phyloP scores from a whole-genome alignment of 345 rosid genomes.

The Cardiospermum halicacabum region DNA sequence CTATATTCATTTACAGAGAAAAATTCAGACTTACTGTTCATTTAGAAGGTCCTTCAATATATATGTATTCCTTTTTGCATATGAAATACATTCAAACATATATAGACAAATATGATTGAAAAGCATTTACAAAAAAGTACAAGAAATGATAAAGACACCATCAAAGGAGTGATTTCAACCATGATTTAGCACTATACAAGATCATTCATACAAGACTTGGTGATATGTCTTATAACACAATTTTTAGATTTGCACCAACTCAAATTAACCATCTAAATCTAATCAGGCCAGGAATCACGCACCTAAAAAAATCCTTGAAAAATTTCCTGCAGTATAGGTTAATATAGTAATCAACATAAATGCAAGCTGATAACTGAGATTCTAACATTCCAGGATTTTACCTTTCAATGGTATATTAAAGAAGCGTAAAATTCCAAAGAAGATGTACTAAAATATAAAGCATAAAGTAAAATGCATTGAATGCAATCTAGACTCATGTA shows the following conservation, averaged over 20 bases:
- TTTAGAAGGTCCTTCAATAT: not conserved
- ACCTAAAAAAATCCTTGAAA: not conserved
- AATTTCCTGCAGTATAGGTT: too few species aligned
- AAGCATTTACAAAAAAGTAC: not conserved
- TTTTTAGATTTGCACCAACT: too few species aligned
- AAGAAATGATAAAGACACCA: not conserved
- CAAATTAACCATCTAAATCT: too few species aligned
- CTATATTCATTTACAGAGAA: slow-evolving; percentile 28
- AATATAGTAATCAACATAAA: not conserved
- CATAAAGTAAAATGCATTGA: not conserved
- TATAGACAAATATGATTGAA: too few species aligned
- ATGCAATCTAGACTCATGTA: not conserved
- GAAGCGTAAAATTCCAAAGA: not conserved
- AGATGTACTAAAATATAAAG: not conserved
- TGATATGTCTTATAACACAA: not conserved
- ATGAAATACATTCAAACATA: not conserved
- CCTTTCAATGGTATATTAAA: not conserved
- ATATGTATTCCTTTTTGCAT: not conserved
- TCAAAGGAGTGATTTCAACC: not conserved
- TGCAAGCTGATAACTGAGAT: not conserved
- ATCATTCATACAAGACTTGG: not conserved
- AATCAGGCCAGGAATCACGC: not conserved
- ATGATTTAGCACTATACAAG: not conserved
- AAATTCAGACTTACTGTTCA: not conserved
- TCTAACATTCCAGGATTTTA: not conserved